Percentiles rank a stretch among this genome's conserved stretches.
Evolutionary conservation across 441 rosid species (phyloP).

Genomic region (Populus tomentosa): DNA sequence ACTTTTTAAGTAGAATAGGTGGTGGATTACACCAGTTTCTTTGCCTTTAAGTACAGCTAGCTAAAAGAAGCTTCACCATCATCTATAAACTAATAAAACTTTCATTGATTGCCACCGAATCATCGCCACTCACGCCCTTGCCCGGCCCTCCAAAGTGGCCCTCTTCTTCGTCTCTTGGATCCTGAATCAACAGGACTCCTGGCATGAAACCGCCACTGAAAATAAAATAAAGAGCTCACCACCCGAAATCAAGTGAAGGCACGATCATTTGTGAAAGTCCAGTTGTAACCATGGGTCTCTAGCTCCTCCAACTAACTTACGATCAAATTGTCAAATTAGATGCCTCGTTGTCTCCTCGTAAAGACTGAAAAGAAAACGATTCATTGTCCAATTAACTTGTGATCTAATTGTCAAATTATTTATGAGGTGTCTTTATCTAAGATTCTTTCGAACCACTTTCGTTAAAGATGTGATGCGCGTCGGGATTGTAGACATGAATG

Average conservation of each 20-base stretch:
- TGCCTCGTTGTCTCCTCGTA: constrained; percentile 21
- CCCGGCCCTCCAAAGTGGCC: constrained; percentile 4
- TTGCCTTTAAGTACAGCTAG: constrained; percentile 26
- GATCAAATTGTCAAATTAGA: constrained; percentile 24
- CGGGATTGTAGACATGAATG: neutral
- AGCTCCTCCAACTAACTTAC: constrained; percentile 18
- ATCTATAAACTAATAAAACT: constrained; percentile 2
- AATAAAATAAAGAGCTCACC: neutral
- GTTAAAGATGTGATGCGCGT: constrained; percentile 1
- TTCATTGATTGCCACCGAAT: constrained; percentile 11
- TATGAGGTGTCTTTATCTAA: constrained; percentile 9
- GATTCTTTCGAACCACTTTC: constrained; percentile 16
- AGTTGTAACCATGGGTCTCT: constrained; percentile 2
- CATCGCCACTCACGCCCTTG: neutral
- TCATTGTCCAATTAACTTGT: neutral
- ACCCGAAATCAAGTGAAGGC: neutral
- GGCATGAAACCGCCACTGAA: neutral
- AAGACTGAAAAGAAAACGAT: constrained; percentile 14
- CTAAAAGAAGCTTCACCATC: constrained; percentile 15
- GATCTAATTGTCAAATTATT: neutral
- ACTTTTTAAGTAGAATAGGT: neutral
- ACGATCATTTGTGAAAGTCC: neutral
- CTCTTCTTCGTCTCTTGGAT: neutral
- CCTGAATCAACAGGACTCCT: constrained; percentile 1
- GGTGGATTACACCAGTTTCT: constrained; percentile 32